Evolutionary conservation across 2,329 filamentous ascomycete genomes (phyloP), one percentile per base, ranked within the genome.

Genomic region (Trichoderma aggressivum): DNA sequence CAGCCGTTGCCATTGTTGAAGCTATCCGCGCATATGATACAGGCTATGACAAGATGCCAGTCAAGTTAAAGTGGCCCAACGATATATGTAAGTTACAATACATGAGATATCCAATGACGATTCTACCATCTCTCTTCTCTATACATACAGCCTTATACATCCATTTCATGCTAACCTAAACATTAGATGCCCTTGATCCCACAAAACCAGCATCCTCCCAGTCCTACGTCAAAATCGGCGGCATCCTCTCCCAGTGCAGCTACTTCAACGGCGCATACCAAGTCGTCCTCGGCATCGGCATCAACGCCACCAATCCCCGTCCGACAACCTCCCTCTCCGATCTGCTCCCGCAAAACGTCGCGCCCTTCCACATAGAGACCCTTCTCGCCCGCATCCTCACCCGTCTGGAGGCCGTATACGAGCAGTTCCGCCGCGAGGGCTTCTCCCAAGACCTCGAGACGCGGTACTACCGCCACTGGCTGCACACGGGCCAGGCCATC

Each of bases 31-130:
- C 86, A 30, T 98, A 98, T 78, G 94, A 91, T 62, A 81, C 82
- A 3, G 93, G 91, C 8, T 98, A 97, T 80, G 85, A 88, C 7
- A 84, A 89, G 0, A 80, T 98, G 5, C 92, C 93, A 0, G 86
- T 99, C 53, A 94, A 92, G 79, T 83, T 99, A 36, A 99, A 99
- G 81, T 99, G 96, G 96, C 96, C 96, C 12, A 99, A 99, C 77
- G 96, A 99, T 78, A 93, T 99, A 69, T 95, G 89, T 90, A 81
- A 80, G 86, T 43, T 16, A 2, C 47, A 47, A 1, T 3, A 36
- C 21, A 53, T 21, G 47, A 53, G 47, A 14, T 24, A 10, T 14
- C 47, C 6, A 24, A 53, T 24, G 47, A 24, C 24, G 12, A n/a
- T n/a, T n/a, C 18, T 21, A 34, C 56, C 11, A 32, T n/a, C 2